Conservation (phyloP, 2,329 filamentous ascomycete species). For the Pestalotiopsis sp. region DNA sequence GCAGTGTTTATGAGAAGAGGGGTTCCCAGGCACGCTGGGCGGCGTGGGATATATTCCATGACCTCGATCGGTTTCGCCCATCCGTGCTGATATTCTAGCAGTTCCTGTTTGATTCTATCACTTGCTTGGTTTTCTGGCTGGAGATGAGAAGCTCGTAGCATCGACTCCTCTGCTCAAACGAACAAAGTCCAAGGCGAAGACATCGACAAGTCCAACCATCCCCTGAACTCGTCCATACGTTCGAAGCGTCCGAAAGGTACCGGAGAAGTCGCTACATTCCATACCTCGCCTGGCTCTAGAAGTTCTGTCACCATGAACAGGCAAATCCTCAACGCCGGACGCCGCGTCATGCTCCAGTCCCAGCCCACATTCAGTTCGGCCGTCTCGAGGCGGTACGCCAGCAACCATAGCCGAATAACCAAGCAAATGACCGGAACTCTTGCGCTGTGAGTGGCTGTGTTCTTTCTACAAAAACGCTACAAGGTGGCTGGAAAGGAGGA, state of each 20-base stretch:
- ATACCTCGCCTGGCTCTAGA: not conserved
- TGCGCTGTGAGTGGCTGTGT: not conserved
- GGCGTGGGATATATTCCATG: not conserved
- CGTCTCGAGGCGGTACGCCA: not conserved
- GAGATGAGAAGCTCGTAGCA: too few relatives aligned
- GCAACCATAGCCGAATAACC: not conserved
- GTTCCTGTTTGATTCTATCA: too few relatives aligned
- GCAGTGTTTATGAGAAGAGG: not conserved
- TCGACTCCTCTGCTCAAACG: too few relatives aligned
- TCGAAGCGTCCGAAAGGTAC: too few relatives aligned
- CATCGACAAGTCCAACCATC: too few relatives aligned
- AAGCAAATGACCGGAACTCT: not conserved
- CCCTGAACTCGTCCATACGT: too few relatives aligned
- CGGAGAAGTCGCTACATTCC: too few relatives aligned
- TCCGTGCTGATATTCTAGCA: not conserved
- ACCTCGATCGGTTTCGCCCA: not conserved
- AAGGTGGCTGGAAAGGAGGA: not conserved
- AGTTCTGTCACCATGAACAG: not conserved
- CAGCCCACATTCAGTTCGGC: not conserved
- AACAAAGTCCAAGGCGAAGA: too few relatives aligned
- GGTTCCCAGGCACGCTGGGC: not conserved
- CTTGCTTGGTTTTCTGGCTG: too few relatives aligned
- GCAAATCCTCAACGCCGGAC: slow-evolving; percentile 3
- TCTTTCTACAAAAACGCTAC: not conserved
- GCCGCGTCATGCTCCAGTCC: not conserved